Conservation (phyloP, 257 asterid species). For the Petunia secreta region DNA sequence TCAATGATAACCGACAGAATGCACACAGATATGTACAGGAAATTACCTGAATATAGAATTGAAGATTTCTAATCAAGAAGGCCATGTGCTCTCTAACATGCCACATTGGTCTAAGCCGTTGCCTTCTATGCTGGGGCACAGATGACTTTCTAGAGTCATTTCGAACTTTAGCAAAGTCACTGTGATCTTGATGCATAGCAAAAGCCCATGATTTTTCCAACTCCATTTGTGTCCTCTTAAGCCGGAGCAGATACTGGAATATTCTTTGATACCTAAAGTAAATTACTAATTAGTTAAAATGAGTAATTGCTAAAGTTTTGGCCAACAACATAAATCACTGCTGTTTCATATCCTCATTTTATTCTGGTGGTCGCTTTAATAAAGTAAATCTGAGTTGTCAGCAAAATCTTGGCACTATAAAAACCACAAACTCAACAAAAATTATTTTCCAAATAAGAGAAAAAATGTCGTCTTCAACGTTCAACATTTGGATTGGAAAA, state of each 20-base stretch:
- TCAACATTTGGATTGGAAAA: conserved; percentile 11
- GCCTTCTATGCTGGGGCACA: conserved; percentile 71
- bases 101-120: conserved; percentile 90
- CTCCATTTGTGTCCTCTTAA: conserved; percentile 96
- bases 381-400: conserved; percentile 5
- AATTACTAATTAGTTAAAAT: conserved; percentile 23
- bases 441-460: conserved; percentile 1
- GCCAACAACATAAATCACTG: conserved; percentile 9
- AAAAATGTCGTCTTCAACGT: conserved; percentile 14
- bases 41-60: conserved; percentile 88
- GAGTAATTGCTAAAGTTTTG: conserved; percentile 30
- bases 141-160: conserved; percentile 49
- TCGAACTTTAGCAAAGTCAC: conserved; percentile 68
- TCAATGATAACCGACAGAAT: conserved; percentile 9
- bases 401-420: not conserved
- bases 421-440: not conserved
- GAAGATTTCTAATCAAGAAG: conserved; percentile 92
- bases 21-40: conserved; percentile 15
- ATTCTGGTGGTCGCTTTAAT: not conserved
- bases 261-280: conserved; percentile 80
- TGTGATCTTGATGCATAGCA: conserved; percentile 93
- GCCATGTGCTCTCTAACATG: conserved; percentile 98
- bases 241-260: conserved; percentile 88
- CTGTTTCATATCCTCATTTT: conserved; percentile 11
- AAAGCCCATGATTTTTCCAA: conserved; percentile 98